Percentiles rank a stretch among this genome's conserved stretches.
Conservation (phyloP, 2,329 filamentous ascomycete species). For the Fusarium verticillioides region DNA sequence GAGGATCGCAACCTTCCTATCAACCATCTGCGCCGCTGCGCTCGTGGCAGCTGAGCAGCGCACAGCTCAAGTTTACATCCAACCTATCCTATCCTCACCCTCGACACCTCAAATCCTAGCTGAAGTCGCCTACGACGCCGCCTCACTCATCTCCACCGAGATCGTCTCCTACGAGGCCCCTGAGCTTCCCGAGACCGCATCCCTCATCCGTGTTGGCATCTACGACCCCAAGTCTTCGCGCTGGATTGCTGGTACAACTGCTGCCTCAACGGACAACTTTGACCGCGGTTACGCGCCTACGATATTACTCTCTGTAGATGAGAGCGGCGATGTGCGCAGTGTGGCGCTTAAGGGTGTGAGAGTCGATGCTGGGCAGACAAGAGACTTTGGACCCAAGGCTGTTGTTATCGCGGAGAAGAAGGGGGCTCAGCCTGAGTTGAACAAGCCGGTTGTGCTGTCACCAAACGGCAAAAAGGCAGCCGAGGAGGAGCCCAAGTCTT, state of each 20-base stretch:
- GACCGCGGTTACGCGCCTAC: slow-evolving; percentile 69
- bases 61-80: slow-evolving; percentile 65
- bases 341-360: slow-evolving; percentile 64
- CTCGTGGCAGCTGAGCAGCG: slow-evolving; percentile 54
- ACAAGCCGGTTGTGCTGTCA: slow-evolving; percentile 71
- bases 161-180: slow-evolving; percentile 68
- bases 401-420: slow-evolving; percentile 58
- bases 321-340: slow-evolving; percentile 58
- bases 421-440: slow-evolving; percentile 69
- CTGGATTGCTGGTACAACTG: slow-evolving; percentile 67
- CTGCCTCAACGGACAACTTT: slow-evolving; percentile 67
- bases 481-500: slow-evolving; percentile 68
- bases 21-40: slow-evolving; percentile 56
- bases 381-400: slow-evolving; percentile 72
- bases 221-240: slow-evolving; percentile 59
- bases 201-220: slow-evolving; percentile 67
- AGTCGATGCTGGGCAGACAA: slow-evolving; percentile 72
- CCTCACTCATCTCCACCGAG: slow-evolving; percentile 56
- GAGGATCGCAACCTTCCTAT: slow-evolving; percentile 55
- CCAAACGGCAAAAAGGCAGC: slow-evolving; percentile 69
- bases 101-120: slow-evolving; percentile 59
- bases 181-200: slow-evolving; percentile 57
- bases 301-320: slow-evolving; percentile 64
- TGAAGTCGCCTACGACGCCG: slow-evolving; percentile 65
- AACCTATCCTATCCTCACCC: slow-evolving; percentile 56